These are phyloP conservation scores for California macrophylla DNA, from an alignment of 441 rosid genomes.

Conservation along the genomic window DNA sequence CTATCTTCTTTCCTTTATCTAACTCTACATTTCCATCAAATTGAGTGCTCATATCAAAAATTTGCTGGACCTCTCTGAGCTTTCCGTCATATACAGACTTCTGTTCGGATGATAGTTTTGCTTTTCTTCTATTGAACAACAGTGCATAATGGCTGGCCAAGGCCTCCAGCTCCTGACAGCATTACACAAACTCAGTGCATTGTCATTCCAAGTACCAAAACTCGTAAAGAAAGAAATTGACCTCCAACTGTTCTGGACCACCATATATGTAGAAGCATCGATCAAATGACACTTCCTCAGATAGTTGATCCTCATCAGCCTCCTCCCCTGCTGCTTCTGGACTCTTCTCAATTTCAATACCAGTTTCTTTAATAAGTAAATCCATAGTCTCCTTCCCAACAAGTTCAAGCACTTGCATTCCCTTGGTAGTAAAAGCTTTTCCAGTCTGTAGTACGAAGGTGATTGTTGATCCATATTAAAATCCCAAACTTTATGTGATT, in stretches of 20 bases:
- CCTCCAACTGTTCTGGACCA: conserved; percentile 98
- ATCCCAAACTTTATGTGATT: neutral
- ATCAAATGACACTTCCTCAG: conserved; percentile 86
- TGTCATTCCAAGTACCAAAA: conserved; percentile 17
- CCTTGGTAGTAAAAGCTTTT: conserved; percentile 84
- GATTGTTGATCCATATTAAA: neutral
- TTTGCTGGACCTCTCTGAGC: conserved; percentile 74
- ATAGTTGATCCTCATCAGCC: conserved; percentile 53
- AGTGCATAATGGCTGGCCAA: conserved; percentile 75
- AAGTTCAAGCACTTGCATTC: conserved; percentile 89
- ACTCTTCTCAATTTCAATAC: conserved; percentile 58
- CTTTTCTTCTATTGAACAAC: conserved; percentile 75
- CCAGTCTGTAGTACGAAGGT: conserved; percentile 50
- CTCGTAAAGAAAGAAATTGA: conserved; percentile 24
- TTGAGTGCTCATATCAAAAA: conserved; percentile 50
- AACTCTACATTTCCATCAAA: conserved; percentile 44
- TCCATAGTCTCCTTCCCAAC: conserved; percentile 96
- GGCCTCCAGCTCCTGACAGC: conserved; percentile 83
- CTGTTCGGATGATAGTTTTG: conserved; percentile 64
- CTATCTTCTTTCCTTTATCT: conserved; percentile 77
- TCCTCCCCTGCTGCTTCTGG: conserved; percentile 29
- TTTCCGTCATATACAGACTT: conserved; percentile 60
- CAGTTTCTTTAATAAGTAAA: conserved; percentile 73
- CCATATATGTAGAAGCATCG: conserved; percentile 97
- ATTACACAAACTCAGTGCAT: conserved; percentile 11